A percentile compares a stretch with the other conserved stretches of the same genome.
phyloP scores from a whole-genome alignment of 805 yeast genomes.

The Candida sphagnicola region DNA sequence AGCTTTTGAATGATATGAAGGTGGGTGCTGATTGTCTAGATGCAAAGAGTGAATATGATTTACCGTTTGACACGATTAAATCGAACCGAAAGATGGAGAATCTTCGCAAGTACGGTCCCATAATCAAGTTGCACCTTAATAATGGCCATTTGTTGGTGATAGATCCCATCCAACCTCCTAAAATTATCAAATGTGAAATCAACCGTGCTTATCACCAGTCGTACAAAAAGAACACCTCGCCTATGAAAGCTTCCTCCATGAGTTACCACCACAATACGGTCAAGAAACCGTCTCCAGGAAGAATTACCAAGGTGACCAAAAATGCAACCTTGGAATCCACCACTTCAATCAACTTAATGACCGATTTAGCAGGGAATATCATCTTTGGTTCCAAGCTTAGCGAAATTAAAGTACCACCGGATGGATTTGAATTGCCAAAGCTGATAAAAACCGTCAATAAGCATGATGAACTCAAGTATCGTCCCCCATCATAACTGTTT shows the following conservation, averaged over 20 bases:
- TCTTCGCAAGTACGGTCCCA: slow-evolving; percentile 28
- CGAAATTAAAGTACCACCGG: slow-evolving; percentile 3
- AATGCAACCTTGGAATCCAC: slow-evolving; percentile 1
- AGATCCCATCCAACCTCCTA: slow-evolving; percentile 35
- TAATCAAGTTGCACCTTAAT: slow-evolving; percentile 30
- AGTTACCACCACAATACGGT: not conserved
- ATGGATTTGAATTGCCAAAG: slow-evolving; percentile 9
- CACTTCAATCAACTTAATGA: slow-evolving; percentile 5
- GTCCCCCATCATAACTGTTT: no score
- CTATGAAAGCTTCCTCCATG: no score
- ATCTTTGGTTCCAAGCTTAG: slow-evolving; percentile 7
- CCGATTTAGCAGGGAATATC: not conserved
- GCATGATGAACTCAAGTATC: no score
- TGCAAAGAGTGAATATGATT: slow-evolving; percentile 21
- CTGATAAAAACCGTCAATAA: not conserved
- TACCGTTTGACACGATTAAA: slow-evolving; percentile 20
- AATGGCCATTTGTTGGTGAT: slow-evolving; percentile 35
- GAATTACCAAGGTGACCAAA: not conserved
- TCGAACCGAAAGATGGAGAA: slow-evolving; percentile 20
- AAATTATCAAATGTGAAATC: slow-evolving; percentile 7
- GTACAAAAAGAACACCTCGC: no score
- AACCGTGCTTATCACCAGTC: not conserved
- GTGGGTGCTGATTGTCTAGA: slow-evolving; percentile 9
- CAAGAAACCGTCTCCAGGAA: not conserved
- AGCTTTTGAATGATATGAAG: slow-evolving; percentile 22